Evolutionary conservation across 192 early-diverging fungal species (phyloP), one percentile per base, ranked within the genome.

Genomic region (Podochytrium sp.): DNA sequence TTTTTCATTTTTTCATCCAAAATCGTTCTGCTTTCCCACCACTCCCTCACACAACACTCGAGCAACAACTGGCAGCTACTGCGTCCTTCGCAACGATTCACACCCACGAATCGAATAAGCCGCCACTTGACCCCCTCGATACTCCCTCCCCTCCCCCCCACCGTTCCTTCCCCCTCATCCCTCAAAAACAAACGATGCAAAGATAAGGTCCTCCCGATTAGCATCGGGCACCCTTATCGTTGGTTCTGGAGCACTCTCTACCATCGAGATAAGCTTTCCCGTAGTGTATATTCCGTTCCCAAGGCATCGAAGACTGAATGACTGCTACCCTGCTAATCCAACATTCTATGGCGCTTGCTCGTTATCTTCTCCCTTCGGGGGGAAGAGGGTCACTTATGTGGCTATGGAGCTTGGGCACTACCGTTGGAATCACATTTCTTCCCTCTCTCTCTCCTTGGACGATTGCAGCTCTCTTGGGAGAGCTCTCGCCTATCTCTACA

Each of bases 201-300:
- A 65, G 63, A 49, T 14, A 23, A 39, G 63, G 38, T 23, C 63
- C 63, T 41, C 63, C 39, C 41, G 14, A 10, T 37, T 65, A 47
- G 27, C 37, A 61, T 23, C 14, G 59, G 59, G 59, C 33, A 32
- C 27, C 43, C 38, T 30, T 47, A 18, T 47, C 43, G 38, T 41
- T 41, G 63, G 63, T 47, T 65, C 43, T 12, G 63, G 63, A 65
- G 63, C 63, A 65, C 38, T 65, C 63, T 47, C 29, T 23, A 4
- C 37, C 10, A 29, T 47, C 30, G 52, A 55, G 52, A 29, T 7
- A 20, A 55, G 30, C 7, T 23, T 55, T 6, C 23, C 52, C 16
- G 63, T 65, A 39, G 29, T 65, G 63, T 65, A 65, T 65, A 65
- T 41, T 65, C 63, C 63, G 47, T 42, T 49, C n/a, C 63, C 63